Base-by-base conservation (phyloP, 768 basidiomycete genomes). In the Psilocybe azurescens region DNA sequence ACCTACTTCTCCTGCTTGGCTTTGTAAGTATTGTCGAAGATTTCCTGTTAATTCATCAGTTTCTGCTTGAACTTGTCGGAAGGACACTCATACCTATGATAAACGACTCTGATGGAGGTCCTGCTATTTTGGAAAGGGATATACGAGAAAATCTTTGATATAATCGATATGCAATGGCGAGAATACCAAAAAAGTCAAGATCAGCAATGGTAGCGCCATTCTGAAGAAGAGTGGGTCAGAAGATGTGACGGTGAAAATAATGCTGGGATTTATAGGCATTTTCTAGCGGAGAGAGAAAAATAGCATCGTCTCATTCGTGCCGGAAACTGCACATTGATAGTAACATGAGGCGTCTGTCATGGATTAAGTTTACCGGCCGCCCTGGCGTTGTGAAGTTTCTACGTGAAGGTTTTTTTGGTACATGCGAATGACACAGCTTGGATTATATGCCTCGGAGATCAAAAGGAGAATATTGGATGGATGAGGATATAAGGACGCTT, bases 21-120 rank as follows among this genome's bases (percentile, higher is more conserved):
- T 70, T 50, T 74, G 68, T 20, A 70, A 67, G 52, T 76, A 69
- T 48, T 79, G 66, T 5, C 64, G 67, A 24, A 78, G 58, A 52
- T 75, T 72, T 16, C 70, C 73, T 73, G 48, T 38, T 52, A 13
- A 5, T 11, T 38, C 3, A 56, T 55, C n/a, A 61, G n/a, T 18
- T 18, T 53, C 50, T 20, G 28, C 11, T 2, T 8, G n/a, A 13
- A 16, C 7, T 28, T 11, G n/a, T 24, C 39, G 3, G 49, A 56
- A 18, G 24, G 16, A 56, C 18, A 24, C 20, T 18, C 1, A n/a
- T 62, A 84, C 67, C 85, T 73, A 64, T 78, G 69, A 68, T 72
- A 78, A 64, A 85, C 60, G 60, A 78, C 61, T 69, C 74, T 62
- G 72, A 78, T 69, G 60, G 67, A 13, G 76, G 80, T 53, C 73